phyloP scores from a whole-genome alignment of 2,329 filamentous ascomycete species.

The Aureobasidium sp. region DNA sequence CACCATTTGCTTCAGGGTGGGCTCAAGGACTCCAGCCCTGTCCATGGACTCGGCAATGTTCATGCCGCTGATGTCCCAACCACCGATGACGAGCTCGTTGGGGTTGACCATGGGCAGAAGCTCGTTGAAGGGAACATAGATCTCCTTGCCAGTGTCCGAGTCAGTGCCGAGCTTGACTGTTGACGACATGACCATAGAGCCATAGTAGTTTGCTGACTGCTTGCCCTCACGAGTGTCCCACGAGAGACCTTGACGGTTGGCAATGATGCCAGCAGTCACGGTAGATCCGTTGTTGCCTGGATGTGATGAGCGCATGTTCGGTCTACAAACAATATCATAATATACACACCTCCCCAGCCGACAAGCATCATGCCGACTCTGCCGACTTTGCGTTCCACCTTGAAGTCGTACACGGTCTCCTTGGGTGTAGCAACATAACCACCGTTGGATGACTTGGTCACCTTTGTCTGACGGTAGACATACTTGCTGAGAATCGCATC shows the following conservation, averaged over 20 bases:
- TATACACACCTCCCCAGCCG: slow-evolving; percentile 67
- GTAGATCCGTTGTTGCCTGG: slow-evolving; percentile 83
- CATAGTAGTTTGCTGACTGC: slow-evolving; percentile 91
- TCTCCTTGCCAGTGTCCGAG: slow-evolving; percentile 71
- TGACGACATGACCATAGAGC: slow-evolving; percentile 92
- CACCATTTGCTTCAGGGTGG: slow-evolving; percentile 82
- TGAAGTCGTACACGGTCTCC: slow-evolving; percentile 93
- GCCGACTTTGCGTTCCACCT: slow-evolving; percentile 86
- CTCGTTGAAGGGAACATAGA: slow-evolving; percentile 94
- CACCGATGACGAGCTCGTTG: slow-evolving; percentile 88
- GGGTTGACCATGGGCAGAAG: slow-evolving; percentile 95
- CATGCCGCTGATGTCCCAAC: slow-evolving; percentile 94
- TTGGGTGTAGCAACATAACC: slow-evolving; percentile 78
- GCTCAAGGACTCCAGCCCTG: slow-evolving; percentile 88
- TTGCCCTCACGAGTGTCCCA: slow-evolving; percentile 94
- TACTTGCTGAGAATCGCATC: slow-evolving; percentile 87
- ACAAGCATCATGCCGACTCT: slow-evolving; percentile 97
- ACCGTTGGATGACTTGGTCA: slow-evolving; percentile 64
- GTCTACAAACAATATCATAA: too few species aligned
- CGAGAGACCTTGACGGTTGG: slow-evolving; percentile 75
- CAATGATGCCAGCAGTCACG: slow-evolving; percentile 92
- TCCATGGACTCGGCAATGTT: slow-evolving; percentile 91
- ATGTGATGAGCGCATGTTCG: not conserved
- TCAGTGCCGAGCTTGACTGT: slow-evolving; percentile 95
- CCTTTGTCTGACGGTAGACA: slow-evolving; percentile 88